phyloP scores from a whole-genome alignment of 2,329 filamentous ascomycete species.

The Sporothrix pallida region DNA sequence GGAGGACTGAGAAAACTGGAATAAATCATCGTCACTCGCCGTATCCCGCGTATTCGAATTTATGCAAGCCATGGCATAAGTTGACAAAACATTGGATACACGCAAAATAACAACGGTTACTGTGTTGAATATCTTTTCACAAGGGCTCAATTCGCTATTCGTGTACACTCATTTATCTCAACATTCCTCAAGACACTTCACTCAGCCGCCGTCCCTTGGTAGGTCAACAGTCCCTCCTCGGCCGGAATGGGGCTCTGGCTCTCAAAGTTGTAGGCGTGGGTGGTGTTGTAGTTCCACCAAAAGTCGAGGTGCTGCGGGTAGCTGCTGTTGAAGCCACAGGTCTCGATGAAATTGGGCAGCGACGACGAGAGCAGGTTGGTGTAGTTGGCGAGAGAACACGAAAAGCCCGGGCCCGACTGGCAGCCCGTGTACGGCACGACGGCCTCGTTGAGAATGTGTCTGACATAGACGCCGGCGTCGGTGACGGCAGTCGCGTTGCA shows the following conservation, averaged over 20 bases:
- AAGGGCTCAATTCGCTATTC: too few species aligned
- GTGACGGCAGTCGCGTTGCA: conserved; percentile 47
- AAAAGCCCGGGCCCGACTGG: conserved; percentile 59
- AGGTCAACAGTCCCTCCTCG: conserved; percentile 29
- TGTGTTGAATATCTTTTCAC: too few species aligned
- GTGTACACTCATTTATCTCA: too few species aligned
- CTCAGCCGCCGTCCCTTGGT: conserved; percentile 28
- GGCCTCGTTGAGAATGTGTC: conserved; percentile 66
- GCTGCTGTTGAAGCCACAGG: conserved; percentile 34
- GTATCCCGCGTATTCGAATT: not conserved
- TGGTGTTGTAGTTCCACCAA: conserved; percentile 38
- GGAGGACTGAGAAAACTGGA: not conserved
- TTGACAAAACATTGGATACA: too few species aligned
- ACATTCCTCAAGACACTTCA: too few species aligned
- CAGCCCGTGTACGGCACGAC: conserved; percentile 65
- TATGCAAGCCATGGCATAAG: not conserved
- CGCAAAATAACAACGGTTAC: too few species aligned
- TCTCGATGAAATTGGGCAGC: conserved; percentile 35
- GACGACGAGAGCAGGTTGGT: conserved; percentile 48
- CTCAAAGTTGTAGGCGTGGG: conserved; percentile 29
- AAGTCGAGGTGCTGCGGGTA: conserved; percentile 36
- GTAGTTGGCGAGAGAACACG: conserved; percentile 57
- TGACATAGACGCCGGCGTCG: conserved; percentile 52
- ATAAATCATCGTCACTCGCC: not conserved
- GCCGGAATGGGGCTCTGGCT: conserved; percentile 34